Percentiles rank a stretch among this genome's conserved stretches.
Conservation (phyloP, 768 basidiomycete genomes). For the Mycena albidolilacea region DNA sequence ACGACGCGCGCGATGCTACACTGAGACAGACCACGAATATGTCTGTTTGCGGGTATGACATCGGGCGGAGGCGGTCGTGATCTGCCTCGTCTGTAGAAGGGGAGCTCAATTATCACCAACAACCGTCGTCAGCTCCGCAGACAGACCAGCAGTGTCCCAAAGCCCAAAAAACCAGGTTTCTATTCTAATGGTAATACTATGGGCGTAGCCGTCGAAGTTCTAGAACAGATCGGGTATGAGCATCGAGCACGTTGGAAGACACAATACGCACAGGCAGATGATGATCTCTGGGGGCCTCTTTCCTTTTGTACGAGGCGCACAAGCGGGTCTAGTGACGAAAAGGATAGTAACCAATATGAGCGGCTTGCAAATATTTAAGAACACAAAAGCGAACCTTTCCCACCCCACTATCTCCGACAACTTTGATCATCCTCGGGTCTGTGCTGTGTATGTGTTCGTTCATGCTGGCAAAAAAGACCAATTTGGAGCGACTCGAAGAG, state of each 20-base stretch:
- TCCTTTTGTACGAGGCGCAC: conserved; percentile 96
- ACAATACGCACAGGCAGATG: conserved; percentile 87
- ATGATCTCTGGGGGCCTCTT: conserved; percentile 99
- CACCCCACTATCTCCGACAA: not conserved
- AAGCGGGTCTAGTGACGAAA: conserved; percentile 81
- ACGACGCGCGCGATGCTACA: conserved; percentile 97
- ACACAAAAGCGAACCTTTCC: not conserved
- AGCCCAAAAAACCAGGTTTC: conserved; percentile 98
- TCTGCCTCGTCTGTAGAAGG: conserved; percentile 90
- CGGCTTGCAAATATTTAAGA: not conserved
- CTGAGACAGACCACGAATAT: conserved; percentile 99
- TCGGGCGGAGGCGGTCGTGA: conserved; percentile 97
- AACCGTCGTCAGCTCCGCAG: conserved; percentile 1
- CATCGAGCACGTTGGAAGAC: not conserved
- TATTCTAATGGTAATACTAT: conserved; percentile 99
- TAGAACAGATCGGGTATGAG: conserved; percentile 49
- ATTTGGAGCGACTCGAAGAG: too few relatives aligned
- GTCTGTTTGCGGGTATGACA: conserved; percentile 99
- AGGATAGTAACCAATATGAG: not conserved
- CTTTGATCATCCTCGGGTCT: not conserved
- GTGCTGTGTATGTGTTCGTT: too few relatives aligned
- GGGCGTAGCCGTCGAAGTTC: conserved; percentile 98
- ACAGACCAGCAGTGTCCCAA: conserved; percentile 97
- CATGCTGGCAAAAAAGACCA: too few relatives aligned
- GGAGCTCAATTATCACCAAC: not conserved